These are phyloP conservation scores for Musa itinerans DNA, from an alignment of 176 grass and related monocot species.

Conservation along the genomic window DNA sequence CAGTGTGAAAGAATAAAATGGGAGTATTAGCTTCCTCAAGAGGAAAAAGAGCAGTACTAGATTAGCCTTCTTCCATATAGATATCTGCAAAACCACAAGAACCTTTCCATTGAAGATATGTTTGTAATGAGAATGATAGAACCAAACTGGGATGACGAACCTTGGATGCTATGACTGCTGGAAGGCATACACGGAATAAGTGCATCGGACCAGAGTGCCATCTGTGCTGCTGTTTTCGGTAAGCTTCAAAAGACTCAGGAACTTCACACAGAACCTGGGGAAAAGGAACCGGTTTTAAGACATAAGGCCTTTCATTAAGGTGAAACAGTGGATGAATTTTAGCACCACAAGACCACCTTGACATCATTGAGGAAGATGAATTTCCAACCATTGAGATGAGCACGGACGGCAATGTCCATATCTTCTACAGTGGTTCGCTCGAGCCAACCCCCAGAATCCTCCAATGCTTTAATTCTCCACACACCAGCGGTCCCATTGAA, in stretches of 20 bases:
- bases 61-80: constrained; percentile 82
- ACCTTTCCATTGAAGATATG: neutral
- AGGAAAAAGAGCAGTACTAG: constrained; percentile 89
- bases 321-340: neutral
- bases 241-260: constrained; percentile 79
- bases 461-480: constrained; percentile 88
- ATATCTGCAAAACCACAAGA: constrained; percentile 44
- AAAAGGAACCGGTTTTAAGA: neutral
- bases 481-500: constrained; percentile 91
- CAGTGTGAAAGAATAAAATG: constrained; percentile 92
- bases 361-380: constrained; percentile 90
- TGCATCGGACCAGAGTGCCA: constrained; percentile 98
- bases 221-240: constrained; percentile 75
- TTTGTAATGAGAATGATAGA: no score
- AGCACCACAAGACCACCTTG: constrained; percentile 44
- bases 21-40: constrained; percentile 70
- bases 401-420: constrained; percentile 94
- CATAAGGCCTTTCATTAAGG: neutral
- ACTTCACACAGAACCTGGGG: constrained; percentile 70
- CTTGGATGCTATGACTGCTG: constrained; percentile 76
- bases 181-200: constrained; percentile 72
- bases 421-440: constrained; percentile 97
- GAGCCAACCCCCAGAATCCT: constrained; percentile 93
- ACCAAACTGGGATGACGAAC: constrained; percentile 16
- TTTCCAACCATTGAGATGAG: constrained; percentile 89